phyloP scores from a whole-genome alignment of 2,329 filamentous ascomycete species.

The Blastomyces parvus region DNA sequence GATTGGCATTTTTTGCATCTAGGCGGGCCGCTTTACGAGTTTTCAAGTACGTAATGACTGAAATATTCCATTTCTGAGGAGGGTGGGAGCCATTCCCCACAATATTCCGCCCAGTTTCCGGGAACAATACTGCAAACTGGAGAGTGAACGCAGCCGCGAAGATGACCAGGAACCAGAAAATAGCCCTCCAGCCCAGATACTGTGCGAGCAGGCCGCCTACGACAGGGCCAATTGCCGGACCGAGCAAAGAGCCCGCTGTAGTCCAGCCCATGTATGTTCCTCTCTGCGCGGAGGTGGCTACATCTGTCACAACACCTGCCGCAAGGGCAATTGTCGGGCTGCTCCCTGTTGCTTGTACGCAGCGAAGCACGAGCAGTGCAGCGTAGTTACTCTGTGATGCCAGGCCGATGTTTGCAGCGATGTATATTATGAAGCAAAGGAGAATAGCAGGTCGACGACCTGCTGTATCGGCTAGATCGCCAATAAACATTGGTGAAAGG shows the following conservation, averaged over 20 bases:
- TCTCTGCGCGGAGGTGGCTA: constrained; percentile 58
- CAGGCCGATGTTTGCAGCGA: constrained; percentile 51
- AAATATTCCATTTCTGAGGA: constrained; percentile 20
- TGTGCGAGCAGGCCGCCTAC: constrained; percentile 56
- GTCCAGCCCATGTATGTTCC: constrained; percentile 64
- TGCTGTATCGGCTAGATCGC: constrained; percentile 52
- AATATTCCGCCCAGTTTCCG: constrained; percentile 38
- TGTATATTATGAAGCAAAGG: constrained; percentile 48
- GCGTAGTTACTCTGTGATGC: constrained; percentile 50
- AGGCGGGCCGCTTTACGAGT: constrained; percentile 13
- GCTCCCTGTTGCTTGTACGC: constrained; percentile 55
- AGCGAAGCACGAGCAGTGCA: constrained; percentile 51
- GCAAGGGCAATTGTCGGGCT: constrained; percentile 62
- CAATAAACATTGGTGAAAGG: constrained; percentile 51
- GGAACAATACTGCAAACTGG: constrained; percentile 48
- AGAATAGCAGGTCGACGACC: constrained; percentile 55
- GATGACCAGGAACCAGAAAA: constrained; percentile 61
- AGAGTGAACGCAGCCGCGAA: constrained; percentile 41
- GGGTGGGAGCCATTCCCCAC: constrained; percentile 28
- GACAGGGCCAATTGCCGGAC: constrained; percentile 47
- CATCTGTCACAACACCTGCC: constrained; percentile 62
- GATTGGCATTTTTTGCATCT: background rate
- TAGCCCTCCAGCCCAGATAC: constrained; percentile 56
- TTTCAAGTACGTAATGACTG: constrained; percentile 16
- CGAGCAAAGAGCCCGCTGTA: constrained; percentile 47